Conservation (phyloP, 768 basidiomycete species). For the Suillus hirtellus region DNA sequence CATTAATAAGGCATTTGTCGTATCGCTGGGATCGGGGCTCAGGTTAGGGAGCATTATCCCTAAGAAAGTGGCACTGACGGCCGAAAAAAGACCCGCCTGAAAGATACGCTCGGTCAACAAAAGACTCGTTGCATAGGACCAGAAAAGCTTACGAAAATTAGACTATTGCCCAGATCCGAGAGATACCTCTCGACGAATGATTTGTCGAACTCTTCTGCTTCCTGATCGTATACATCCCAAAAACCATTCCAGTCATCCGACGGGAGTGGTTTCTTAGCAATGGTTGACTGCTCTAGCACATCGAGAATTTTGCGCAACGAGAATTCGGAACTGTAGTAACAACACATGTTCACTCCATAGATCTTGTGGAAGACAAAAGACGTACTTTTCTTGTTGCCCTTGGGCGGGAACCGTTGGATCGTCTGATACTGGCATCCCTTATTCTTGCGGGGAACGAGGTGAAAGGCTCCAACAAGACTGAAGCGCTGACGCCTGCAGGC, state of each 20-base stretch:
- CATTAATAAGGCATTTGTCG: constrained; percentile 17
- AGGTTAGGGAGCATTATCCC: constrained; percentile 12
- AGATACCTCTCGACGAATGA: neutral
- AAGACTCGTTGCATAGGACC: neutral
- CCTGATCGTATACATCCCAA: neutral
- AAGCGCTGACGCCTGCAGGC: no score
- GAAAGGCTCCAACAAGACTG: no score
- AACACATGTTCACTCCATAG: neutral
- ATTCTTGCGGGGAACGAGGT: no score
- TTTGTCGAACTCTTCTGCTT: neutral
- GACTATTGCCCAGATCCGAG: neutral
- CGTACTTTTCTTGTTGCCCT: neutral
- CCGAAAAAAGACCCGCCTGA: constrained; percentile 20
- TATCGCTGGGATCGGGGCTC: constrained; percentile 10
- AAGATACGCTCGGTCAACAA: neutral
- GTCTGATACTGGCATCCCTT: neutral
- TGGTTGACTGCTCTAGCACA: neutral
- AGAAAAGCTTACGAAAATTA: constrained; percentile 1
- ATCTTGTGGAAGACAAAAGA: neutral
- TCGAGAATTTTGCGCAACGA: neutral
- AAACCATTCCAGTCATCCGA: neutral
- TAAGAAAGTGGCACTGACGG: constrained; percentile 16
- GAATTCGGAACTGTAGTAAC: neutral
- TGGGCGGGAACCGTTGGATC: neutral
- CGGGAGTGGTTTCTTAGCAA: neutral